phyloP scores from a whole-genome alignment of 805 yeast genomes.

The Candida boidinii region DNA sequence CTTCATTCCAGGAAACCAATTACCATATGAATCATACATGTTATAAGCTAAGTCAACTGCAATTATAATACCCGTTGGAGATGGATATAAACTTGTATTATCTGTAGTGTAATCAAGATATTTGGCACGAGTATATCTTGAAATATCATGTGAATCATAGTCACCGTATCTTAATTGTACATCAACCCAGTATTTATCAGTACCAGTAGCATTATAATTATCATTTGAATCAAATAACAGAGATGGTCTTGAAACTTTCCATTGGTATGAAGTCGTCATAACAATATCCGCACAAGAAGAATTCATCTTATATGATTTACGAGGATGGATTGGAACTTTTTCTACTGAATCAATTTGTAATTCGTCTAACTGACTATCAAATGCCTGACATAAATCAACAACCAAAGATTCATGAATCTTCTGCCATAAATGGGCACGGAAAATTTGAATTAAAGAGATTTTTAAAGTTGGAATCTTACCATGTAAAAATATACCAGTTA shows the following conservation, averaged over 20 bases:
- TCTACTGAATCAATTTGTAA: conserved; percentile 79
- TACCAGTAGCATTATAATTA: conserved; percentile 42
- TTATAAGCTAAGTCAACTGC: conserved; percentile 93
- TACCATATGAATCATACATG: conserved; percentile 94
- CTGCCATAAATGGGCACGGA: conserved; percentile 98
- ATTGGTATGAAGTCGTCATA: conserved; percentile 61
- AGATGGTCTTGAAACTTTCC: conserved; percentile 83
- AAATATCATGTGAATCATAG: conserved; percentile 94
- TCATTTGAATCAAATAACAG: conserved; percentile 67
- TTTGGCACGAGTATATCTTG: conserved; percentile 88
- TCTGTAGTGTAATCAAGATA: conserved; percentile 90
- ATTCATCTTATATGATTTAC: conserved; percentile 96
- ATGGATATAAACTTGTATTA: conserved; percentile 76
- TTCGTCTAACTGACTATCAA: conserved; percentile 80
- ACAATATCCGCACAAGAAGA: conserved; percentile 91
- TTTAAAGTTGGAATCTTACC: conserved; percentile 97
- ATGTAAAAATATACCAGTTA: conserved; percentile 94
- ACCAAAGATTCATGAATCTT: conserved; percentile 95
- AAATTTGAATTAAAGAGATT: conserved; percentile 90
- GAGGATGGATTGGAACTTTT: conserved; percentile 90
- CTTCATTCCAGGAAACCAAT: conserved; percentile 95
- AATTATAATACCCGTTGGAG: conserved; percentile 85
- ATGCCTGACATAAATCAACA: conserved; percentile 84
- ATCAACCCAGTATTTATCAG: conserved; percentile 86
- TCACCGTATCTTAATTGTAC: conserved; percentile 94